Base-by-base conservation (phyloP, 164 flowering plant species). In the Nymphaea thermarum region DNA sequence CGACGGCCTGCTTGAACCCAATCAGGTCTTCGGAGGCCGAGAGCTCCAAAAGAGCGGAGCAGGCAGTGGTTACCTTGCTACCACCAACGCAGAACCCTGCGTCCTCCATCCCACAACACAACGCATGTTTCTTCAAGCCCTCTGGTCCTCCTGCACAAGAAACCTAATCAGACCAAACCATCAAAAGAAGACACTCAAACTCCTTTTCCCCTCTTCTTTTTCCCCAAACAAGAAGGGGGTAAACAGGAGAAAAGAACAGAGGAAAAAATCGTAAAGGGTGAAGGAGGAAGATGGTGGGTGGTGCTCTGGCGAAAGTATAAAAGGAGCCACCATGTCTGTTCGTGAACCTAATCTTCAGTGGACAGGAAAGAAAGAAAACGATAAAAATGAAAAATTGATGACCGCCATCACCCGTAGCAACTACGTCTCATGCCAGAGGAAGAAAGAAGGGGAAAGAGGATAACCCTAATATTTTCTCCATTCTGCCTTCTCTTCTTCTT, bases 1-100 rank as follows among this genome's bases (percentile, higher is more conserved):
- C 94, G 2, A 87, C 77, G 12, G 80, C 81, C 6, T 43, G 65
- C 60, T 67, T 78, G 71, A 93, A 91, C 63, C 80, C 76, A 2
- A 67, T 63, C 14, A 93, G 71, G 72, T 93, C 87, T 63, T 89
- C 85, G 0, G 78, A 74, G 7, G 98, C 96, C 2, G 96, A 73
- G 4, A 89, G 74, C 43, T 93, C 98, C 7, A 93, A 95, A 77
- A 91, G 75, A 63, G 72, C 57, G 4, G 64, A 62, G 64, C 42
- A 62, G n/a, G 42, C 64, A n/a, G n/a, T n/a, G 10, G 10, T 17
- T 3, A 10, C 18, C 42, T 62, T 62, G 64, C 64, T 17, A 25
- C 64, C 64, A 7, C 11, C 12, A 51, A 51, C 8, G 0, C 57
- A 10, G 14, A 51, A 51, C 8, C 57, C 57, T 51, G 8, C 8